Evolutionary conservation across 345 rosid species (phyloP).

Genomic region (Camelina neglecta): DNA sequence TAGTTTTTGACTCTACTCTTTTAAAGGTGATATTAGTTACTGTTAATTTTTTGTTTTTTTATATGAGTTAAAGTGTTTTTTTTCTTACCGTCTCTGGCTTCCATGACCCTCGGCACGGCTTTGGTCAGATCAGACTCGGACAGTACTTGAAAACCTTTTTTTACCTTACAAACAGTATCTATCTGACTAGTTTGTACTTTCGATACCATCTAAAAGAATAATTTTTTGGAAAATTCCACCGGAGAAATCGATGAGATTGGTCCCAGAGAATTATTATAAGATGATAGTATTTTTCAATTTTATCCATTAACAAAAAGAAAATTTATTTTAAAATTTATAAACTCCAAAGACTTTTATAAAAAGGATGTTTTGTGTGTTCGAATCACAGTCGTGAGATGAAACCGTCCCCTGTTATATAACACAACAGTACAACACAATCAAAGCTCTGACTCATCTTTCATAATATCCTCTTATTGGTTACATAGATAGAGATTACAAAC

Average conservation of each 20-base stretch:
- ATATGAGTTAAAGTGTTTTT: too few species aligned
- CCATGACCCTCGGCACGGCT: too few species aligned
- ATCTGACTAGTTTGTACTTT: constrained; percentile 15
- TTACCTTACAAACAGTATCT: background rate
- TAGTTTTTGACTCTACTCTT: too few species aligned
- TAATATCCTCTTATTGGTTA: constrained; percentile 27
- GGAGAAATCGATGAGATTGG: constrained; percentile 35
- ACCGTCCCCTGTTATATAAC: constrained; percentile 37
- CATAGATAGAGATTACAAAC: constrained; percentile 42
- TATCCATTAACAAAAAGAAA: background rate
- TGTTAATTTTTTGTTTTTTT: too few species aligned
- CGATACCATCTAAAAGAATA: constrained; percentile 18
- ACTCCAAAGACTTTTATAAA: constrained; percentile 14
- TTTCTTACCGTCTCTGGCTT: too few species aligned
- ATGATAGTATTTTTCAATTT: background rate
- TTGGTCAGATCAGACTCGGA: constrained; percentile 1
- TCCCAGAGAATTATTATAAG: constrained; percentile 18
- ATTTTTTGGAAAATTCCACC: constrained; percentile 6
- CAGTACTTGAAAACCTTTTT: background rate
- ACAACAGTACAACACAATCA: constrained; percentile 18
- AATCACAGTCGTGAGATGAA: constrained; percentile 41
- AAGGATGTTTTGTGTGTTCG: constrained; percentile 24
- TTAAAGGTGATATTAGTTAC: too few species aligned
- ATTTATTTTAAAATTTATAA: background rate
- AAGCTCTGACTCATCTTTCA: constrained; percentile 28